Evolutionary conservation across 352 stramenopile species (phyloP), one percentile per base, ranked within the genome.

Genomic region (Phytopythium aichiense): DNA sequence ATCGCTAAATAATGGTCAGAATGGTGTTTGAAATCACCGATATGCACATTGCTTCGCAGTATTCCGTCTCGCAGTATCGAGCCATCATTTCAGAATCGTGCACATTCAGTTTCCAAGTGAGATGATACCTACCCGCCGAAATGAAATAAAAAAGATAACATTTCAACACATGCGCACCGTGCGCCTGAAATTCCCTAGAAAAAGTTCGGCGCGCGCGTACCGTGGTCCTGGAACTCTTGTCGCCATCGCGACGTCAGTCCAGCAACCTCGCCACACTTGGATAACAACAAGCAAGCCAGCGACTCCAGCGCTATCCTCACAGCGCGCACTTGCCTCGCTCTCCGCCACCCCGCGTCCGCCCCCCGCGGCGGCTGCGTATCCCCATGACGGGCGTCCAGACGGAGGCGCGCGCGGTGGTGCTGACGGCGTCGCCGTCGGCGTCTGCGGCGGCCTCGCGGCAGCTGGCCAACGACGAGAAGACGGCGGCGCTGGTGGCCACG

Each of bases 381-480:
- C 25, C 48, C 23, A 54, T 54, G 48, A 54, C 42, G 42, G 6
- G 48, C 20, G 48, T 54, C 48, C 23, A 20, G 23, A 54, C 48
- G 23, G 48, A 15, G 13, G 48, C 7, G 51, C 28, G 7, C 16
- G 51, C 51, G 11, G 51, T 42, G 51, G 28, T 57, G 51, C 51
- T 57, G 18, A 57, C 51, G 51, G 51, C 31, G 51, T 57, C 51
- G 51, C 51, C 51, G 28, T 57, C 54, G 54, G 54, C 31, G 51
- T 18, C 51, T 31, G 28, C 54, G 54, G 54, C 30, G 51, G 51
- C 51, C 11, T 38, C 51, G 8, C 51, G 31, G 16, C 28, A 57
- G 51, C 51, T 57, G 50, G 56, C 33, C 28, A 71, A 75, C 56
- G 73, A 81, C 12, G 72, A 79, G 63, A 79, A 89, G 67, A 88